Base-by-base conservation (phyloP, 495 filamentous ascomycete genomes). In the Penicillium silybi region DNA sequence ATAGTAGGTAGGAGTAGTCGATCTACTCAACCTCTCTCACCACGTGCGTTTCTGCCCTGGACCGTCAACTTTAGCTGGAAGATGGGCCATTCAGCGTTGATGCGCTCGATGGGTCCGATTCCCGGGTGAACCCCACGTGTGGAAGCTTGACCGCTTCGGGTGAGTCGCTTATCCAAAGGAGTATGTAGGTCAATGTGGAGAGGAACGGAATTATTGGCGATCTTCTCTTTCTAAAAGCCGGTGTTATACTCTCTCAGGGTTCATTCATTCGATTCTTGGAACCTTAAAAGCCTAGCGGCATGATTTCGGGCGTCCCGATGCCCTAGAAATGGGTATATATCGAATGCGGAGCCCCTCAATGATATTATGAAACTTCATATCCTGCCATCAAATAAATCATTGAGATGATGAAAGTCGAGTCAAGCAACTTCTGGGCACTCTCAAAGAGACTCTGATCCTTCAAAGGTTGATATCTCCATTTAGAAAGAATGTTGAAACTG, bases 61-160 rank as follows among this genome's bases (percentile, higher is more conserved):
- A 32, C 50, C 35, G 18, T 43, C 50, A 44, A 47, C 25, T 46
- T 47, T 50, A 47, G 35, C 42, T 34, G 18, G 38, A 20, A 23
- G 37, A 44, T 53, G 41, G 50, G 34, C 52, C 56, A 59, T 59
- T 59, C 47, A 55, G 43, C 46, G 40, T 32, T 32, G 29, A 15
- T 35, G 27, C 35, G 16, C 44, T 16, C 38, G 56, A 55, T 54
- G 37, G 44, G 45, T 40, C 61, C 52, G 62, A 62, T 67, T 59
- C 61, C 43, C 44, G 48, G 58, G 58, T 46, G 55, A 44, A 61
- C 54, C 52, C 64, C 66, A 69, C 66, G 66, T 69, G 62, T 58
- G 51, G 59, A 61, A 61, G 58, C 52, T 67, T 66, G 58, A 63
- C 66, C 60, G 37, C 37, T 39, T 16, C 16, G 37, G n/a, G 16